Conservation (phyloP, 192 early-diverging fungal genomes). For the Allomyces macrogynus region DNA sequence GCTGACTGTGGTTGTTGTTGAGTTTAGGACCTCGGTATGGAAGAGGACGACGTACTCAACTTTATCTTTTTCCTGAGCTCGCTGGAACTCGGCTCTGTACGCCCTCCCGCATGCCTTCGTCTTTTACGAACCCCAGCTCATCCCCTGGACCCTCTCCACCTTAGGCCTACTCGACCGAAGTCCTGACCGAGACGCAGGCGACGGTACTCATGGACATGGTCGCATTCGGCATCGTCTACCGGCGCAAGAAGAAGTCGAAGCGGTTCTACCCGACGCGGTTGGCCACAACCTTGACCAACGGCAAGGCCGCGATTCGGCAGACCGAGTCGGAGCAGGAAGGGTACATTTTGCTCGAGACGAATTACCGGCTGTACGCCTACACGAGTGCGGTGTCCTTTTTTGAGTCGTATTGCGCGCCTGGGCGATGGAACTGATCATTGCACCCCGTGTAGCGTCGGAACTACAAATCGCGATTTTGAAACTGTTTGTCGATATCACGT, state of each 20-base stretch:
- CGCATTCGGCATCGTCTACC: constrained; percentile 75
- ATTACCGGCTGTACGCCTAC: constrained; percentile 86
- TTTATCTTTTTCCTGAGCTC: constrained; percentile 85
- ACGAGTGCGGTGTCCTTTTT: constrained; percentile 28
- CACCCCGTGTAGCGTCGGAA: neutral
- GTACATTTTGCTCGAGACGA: constrained; percentile 87
- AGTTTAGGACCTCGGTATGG: constrained; percentile 31
- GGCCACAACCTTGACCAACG: constrained; percentile 71
- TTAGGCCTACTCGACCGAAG: constrained; percentile 65
- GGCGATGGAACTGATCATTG: too few species aligned
- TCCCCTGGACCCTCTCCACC: too few species aligned
- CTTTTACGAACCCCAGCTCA: neutral
- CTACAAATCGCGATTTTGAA: constrained; percentile 82
- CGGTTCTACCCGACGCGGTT: constrained; percentile 82
- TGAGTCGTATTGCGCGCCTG: too few species aligned
- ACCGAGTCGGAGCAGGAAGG: constrained; percentile 25
- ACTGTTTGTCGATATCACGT: constrained; percentile 62
- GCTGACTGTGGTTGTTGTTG: too few species aligned
- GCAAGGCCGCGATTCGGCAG: too few species aligned
- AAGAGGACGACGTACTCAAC: constrained; percentile 79
- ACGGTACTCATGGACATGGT: constrained; percentile 71
- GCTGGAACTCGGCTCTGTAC: constrained; percentile 62
- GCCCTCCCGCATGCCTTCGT: neutral
- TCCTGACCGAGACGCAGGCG: constrained; percentile 63
- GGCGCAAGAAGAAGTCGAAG: constrained; percentile 45